phyloP scores from a whole-genome alignment of 208 protist genomes.

The Leishmania arabica region DNA sequence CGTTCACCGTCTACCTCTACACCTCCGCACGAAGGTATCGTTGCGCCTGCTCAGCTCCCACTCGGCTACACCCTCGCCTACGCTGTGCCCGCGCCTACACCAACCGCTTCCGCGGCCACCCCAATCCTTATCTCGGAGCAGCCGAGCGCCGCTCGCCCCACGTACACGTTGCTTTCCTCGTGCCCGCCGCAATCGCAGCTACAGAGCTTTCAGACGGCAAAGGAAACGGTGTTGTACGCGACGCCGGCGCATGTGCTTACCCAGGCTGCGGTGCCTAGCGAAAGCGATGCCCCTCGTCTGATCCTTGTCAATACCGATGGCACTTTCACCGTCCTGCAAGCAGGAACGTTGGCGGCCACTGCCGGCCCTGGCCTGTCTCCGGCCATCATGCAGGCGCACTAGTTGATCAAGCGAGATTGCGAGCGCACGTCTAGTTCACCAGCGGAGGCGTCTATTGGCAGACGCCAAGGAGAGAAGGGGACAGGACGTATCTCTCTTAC shows the following conservation, averaged over 20 bases:
- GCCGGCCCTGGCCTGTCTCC: not conserved
- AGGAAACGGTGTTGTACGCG: constrained; percentile 10
- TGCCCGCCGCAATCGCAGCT: constrained; percentile 7
- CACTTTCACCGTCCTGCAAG: constrained; percentile 19
- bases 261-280: constrained; percentile 1
- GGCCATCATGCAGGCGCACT: not conserved
- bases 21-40: constrained; percentile 2
- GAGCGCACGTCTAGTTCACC: not conserved
- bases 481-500: too few relatives aligned
- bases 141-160: not conserved
- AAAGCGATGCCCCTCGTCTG: constrained; percentile 18
- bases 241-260: constrained; percentile 6
- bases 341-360: not conserved
- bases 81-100: constrained; percentile 10
- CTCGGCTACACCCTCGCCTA: constrained; percentile 26
- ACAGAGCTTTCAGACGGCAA: constrained; percentile 9
- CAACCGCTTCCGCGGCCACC: not conserved
- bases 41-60: constrained; percentile 2
- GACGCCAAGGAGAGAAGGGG: not conserved
- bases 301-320: constrained; percentile 29
- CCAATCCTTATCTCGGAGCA: constrained; percentile 14
- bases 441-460: not conserved
- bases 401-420: not conserved
- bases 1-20: constrained; percentile 2
- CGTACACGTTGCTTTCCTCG: constrained; percentile 17